These are phyloP conservation scores for Trifolium subterraneum DNA, from an alignment of 306 rosid genomes.

Conservation along the genomic window DNA sequence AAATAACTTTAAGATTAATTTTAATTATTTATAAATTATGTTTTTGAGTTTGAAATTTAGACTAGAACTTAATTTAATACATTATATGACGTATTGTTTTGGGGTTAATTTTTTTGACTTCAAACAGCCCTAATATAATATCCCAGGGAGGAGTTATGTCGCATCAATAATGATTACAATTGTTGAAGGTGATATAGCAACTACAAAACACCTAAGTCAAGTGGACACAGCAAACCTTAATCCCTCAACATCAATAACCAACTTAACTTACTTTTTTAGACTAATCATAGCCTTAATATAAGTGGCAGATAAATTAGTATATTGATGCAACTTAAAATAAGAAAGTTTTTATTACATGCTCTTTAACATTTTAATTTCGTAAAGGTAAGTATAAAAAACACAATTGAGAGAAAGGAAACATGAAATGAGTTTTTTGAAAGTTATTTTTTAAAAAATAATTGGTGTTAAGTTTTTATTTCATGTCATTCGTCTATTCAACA, in stretches of 20 bases:
- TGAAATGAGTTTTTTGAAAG: neutral
- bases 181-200: slow-evolving; percentile 7
- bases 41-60: too few relatives aligned
- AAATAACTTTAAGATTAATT: too few relatives aligned
- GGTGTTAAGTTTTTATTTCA: too few relatives aligned
- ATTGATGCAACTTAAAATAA: slow-evolving; percentile 7
- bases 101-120: too few relatives aligned
- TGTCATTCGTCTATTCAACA: too few relatives aligned
- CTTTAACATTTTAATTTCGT: neutral
- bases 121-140: too few relatives aligned
- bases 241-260: slow-evolving; percentile 24
- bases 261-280: slow-evolving; percentile 8
- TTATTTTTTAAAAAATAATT: too few relatives aligned
- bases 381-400: neutral
- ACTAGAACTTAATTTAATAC: too few relatives aligned
- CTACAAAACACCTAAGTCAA: slow-evolving; percentile 20
- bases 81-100: too few relatives aligned
- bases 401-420: neutral
- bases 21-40: too few relatives aligned
- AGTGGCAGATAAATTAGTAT: slow-evolving; percentile 38
- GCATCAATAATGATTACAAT: slow-evolving; percentile 32
- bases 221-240: slow-evolving; percentile 25
- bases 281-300: slow-evolving; percentile 29
- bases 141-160: slow-evolving; percentile 27
- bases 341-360: neutral